Percentiles rank a stretch among this genome's conserved stretches.
Evolutionary conservation across 495 filamentous ascomycete genomes (phyloP).

Genomic region (Aspergillus nanangensis): DNA sequence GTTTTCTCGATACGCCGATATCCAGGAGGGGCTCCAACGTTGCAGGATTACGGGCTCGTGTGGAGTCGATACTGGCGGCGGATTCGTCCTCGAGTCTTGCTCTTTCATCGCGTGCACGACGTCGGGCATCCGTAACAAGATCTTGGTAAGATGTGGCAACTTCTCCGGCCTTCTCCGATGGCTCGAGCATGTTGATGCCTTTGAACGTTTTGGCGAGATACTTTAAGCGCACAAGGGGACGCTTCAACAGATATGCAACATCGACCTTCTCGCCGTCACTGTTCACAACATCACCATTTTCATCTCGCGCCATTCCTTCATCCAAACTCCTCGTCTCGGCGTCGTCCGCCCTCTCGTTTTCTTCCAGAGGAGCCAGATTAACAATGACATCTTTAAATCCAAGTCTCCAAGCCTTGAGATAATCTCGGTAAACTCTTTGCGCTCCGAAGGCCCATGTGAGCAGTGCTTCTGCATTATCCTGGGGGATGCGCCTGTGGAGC

Average conservation of each 20-base stretch:
- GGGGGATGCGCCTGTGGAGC: slow-evolving; percentile 73
- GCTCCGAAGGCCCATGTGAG: slow-evolving; percentile 76
- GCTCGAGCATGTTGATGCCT: slow-evolving; percentile 53
- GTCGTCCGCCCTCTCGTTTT: slow-evolving; percentile 38
- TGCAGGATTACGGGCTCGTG: slow-evolving; percentile 69
- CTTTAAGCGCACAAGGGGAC: slow-evolving; percentile 84
- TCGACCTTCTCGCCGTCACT: slow-evolving; percentile 85
- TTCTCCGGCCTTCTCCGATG: slow-evolving; percentile 53
- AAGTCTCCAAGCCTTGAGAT: slow-evolving; percentile 84
- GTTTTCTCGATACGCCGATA: slow-evolving; percentile 64
- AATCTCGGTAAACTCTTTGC: slow-evolving; percentile 76
- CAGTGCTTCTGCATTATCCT: slow-evolving; percentile 61
- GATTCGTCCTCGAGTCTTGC: slow-evolving; percentile 88
- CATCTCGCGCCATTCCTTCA: slow-evolving; percentile 68
- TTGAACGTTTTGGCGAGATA: slow-evolving; percentile 82
- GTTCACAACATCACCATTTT: slow-evolving; percentile 72
- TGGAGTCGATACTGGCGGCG: slow-evolving; percentile 76
- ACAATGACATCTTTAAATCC: slow-evolving; percentile 96
- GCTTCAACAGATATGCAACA: slow-evolving; percentile 87
- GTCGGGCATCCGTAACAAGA: slow-evolving; percentile 72
- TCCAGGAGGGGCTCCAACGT: slow-evolving; percentile 65
- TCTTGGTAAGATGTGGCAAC: slow-evolving; percentile 57
- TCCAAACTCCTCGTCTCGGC: slow-evolving; percentile 54
- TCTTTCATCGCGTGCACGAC: slow-evolving; percentile 76
- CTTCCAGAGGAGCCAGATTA: slow-evolving; percentile 73